Evolutionary conservation across 2,329 filamentous ascomycete genomes (phyloP).

Genomic region (Nannizziopsis arthrosporioides): DNA sequence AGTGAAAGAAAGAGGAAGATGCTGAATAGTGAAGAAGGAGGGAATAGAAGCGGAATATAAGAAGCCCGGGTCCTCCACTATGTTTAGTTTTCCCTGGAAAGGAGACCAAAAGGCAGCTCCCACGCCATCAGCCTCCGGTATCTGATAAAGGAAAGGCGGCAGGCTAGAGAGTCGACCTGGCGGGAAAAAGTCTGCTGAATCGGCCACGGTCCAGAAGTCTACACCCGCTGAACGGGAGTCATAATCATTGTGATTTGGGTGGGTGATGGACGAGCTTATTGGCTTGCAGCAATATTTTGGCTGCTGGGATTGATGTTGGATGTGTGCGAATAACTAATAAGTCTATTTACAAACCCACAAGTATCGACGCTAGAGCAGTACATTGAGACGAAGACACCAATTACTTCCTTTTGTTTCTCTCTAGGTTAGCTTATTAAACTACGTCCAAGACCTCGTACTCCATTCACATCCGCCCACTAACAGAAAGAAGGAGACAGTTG

Average conservation of each 20-base stretch:
- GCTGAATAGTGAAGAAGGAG: background rate
- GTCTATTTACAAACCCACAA: too few relatives aligned
- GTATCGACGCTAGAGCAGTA: too few relatives aligned
- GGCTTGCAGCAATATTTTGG: background rate
- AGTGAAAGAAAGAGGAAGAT: background rate
- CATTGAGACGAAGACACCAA: too few relatives aligned
- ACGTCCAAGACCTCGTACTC: too few relatives aligned
- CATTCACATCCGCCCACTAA: too few relatives aligned
- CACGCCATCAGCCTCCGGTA: conserved; percentile 8
- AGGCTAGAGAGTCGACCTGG: background rate
- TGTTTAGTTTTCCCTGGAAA: too few relatives aligned
- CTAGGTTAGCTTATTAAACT: too few relatives aligned
- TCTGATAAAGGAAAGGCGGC: conserved; percentile 7
- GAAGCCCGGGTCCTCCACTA: too few relatives aligned
- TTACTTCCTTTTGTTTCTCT: too few relatives aligned
- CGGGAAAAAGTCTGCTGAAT: conserved; percentile 3
- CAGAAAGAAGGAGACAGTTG: background rate
- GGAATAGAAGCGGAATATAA: conserved; percentile 5
- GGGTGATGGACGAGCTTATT: conserved; percentile 1
- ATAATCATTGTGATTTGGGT: background rate
- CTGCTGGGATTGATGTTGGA: background rate
- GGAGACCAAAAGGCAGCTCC: background rate
- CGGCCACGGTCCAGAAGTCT: conserved; percentile 2
- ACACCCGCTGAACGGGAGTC: background rate
- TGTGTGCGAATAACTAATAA: too few relatives aligned